Conservation (phyloP, 169 alveolate genomes). For the Plasmodium gaboni region DNA sequence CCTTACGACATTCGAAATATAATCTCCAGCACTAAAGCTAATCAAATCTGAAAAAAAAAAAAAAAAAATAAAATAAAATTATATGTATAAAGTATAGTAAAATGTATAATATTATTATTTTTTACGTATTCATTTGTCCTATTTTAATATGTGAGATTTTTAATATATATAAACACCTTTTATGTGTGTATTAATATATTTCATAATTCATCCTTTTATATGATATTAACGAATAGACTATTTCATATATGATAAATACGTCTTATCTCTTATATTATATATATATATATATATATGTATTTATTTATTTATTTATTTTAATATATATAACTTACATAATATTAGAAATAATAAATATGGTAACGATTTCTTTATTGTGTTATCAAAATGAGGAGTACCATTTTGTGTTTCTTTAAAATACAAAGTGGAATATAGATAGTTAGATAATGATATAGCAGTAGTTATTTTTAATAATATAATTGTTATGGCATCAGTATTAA, state of each 20-base stretch:
- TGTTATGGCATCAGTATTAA: constrained; percentile 47
- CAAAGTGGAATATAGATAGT: constrained; percentile 43
- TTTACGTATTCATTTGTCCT: too few relatives aligned
- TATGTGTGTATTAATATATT: too few relatives aligned
- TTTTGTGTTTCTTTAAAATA: constrained; percentile 14
- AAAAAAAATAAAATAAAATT: not conserved
- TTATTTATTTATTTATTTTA: not conserved
- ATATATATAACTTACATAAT: constrained; percentile 27
- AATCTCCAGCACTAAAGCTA: constrained; percentile 29
- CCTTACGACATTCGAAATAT: constrained; percentile 49
- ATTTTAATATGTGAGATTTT: too few relatives aligned
- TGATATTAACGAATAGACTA: too few relatives aligned
- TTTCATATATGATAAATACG: not conserved
- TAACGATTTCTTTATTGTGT: constrained; percentile 4
- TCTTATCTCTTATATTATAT: too few relatives aligned
- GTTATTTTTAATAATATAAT: constrained; percentile 24
- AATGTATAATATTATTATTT: not conserved
- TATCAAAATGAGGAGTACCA: not conserved
- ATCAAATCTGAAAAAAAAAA: constrained; percentile 31
- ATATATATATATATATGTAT: not conserved
- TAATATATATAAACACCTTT: too few relatives aligned
- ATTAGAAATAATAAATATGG: constrained; percentile 47
- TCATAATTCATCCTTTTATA: too few relatives aligned
- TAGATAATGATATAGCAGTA: constrained; percentile 37
- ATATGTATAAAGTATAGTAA: not conserved